Evolutionary conservation across 768 basidiomycete species (phyloP).

Genomic region (Lentinula sp.): DNA sequence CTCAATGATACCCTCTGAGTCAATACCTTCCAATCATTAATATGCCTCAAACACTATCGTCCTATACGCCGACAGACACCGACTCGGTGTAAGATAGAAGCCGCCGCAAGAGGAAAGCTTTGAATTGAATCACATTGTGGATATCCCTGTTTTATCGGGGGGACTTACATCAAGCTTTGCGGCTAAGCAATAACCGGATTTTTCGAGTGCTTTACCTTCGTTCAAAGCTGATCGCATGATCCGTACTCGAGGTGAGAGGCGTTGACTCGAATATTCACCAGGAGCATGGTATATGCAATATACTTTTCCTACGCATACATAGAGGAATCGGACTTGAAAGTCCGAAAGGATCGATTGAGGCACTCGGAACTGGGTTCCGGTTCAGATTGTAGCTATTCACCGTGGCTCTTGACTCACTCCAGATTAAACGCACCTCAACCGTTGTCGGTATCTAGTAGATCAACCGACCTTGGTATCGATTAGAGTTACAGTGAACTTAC

Average conservation of each 20-base stretch:
- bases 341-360: not conserved
- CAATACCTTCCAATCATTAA: too few species aligned
- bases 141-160: not conserved
- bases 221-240: not conserved
- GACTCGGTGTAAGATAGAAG: not conserved
- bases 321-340: not conserved
- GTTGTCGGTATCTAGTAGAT: not conserved
- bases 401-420: not conserved
- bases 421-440: not conserved
- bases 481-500: too few species aligned
- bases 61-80: too few species aligned
- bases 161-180: too few species aligned
- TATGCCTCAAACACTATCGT: too few species aligned
- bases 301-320: not conserved
- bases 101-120: too few species aligned
- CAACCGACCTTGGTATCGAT: too few species aligned
- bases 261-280: not conserved
- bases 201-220: not conserved
- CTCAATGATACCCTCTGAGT: not conserved
- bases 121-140: not conserved
- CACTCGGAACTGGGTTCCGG: not conserved
- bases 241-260: not conserved
- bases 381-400: not conserved
- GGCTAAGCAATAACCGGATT: too few species aligned
- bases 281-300: not conserved